Evolutionary conservation across 805 yeast species (phyloP).

Genomic region (Maudiozyma bulderi): DNA sequence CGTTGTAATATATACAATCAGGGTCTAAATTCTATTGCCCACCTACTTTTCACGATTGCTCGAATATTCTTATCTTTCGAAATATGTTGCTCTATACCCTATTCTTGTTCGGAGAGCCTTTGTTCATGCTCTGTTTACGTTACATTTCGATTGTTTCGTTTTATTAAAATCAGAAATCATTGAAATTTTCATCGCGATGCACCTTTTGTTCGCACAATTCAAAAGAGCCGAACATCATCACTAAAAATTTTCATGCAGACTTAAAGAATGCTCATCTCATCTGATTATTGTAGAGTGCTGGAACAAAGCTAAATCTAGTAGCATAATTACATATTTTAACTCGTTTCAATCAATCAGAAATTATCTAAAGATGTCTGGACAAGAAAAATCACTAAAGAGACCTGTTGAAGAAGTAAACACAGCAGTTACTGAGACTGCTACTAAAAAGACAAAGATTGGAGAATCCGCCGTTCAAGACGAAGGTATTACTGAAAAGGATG

Average conservation of each 20-base stretch:
- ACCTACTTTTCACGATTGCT: no score
- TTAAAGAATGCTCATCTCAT: not conserved
- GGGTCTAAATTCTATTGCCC: not conserved
- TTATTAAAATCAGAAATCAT: not conserved
- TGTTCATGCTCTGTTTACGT: no score
- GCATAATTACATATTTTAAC: no score
- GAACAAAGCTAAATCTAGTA: no score
- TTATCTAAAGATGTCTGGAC: constrained; percentile 7
- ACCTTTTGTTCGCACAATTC: not conserved
- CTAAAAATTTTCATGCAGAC: not conserved
- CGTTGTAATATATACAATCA: not conserved
- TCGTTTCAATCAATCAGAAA: no score
- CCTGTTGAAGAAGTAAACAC: constrained; percentile 5
- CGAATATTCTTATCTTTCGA: no score
- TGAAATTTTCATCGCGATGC: not conserved
- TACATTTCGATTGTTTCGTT: no score
- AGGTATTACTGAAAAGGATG: constrained; percentile 65
- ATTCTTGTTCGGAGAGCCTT: no score
- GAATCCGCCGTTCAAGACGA: constrained; percentile 1
- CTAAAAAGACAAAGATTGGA: constrained; percentile 11
- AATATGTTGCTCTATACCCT: no score
- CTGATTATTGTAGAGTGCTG: not conserved
- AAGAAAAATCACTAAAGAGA: constrained; percentile 9
- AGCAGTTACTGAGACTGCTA: not conserved
- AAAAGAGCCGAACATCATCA: not conserved